Evolutionary conservation across 2,329 filamentous ascomycete species (phyloP).

Genomic region (Ploettnerulaceae sp.): DNA sequence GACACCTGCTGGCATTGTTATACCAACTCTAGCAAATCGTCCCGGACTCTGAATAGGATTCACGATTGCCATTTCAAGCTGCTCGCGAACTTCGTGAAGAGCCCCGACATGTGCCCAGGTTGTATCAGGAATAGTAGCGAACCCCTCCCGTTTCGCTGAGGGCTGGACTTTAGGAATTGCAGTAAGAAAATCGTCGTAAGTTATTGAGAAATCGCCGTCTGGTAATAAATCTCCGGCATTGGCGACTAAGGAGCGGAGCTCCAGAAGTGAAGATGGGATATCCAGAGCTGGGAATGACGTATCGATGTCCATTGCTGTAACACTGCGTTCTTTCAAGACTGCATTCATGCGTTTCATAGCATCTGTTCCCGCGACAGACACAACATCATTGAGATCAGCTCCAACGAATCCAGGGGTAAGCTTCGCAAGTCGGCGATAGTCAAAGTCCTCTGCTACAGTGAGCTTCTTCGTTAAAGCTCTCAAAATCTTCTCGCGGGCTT

Average conservation of each 20-base stretch:
- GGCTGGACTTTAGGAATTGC: conserved; percentile 74
- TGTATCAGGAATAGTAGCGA: conserved; percentile 87
- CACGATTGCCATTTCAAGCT: conserved; percentile 81
- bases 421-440: conserved; percentile 71
- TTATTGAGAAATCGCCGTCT: conserved; percentile 53
- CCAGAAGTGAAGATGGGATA: conserved; percentile 35
- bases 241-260: conserved; percentile 47
- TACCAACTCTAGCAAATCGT: conserved; percentile 69
- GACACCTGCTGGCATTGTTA: conserved; percentile 77
- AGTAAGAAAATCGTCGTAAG: conserved; percentile 64
- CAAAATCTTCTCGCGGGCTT: conserved; percentile 73
- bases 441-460: conserved; percentile 61
- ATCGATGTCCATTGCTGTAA: conserved; percentile 34
- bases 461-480: conserved; percentile 64
- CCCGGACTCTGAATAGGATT: conserved; percentile 81
- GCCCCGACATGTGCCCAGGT: conserved; percentile 93
- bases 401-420: conserved; percentile 90
- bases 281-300: conserved; percentile 7
- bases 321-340: conserved; percentile 29
- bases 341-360: conserved; percentile 37
- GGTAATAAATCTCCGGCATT: conserved; percentile 47
- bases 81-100: conserved; percentile 69
- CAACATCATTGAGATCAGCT: conserved; percentile 71
- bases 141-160: conserved; percentile 86
- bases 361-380: conserved; percentile 38